These are phyloP conservation scores for Cadophora sp. DNA, from an alignment of 2,329 filamentous ascomycete genomes.

Conservation along the genomic window DNA sequence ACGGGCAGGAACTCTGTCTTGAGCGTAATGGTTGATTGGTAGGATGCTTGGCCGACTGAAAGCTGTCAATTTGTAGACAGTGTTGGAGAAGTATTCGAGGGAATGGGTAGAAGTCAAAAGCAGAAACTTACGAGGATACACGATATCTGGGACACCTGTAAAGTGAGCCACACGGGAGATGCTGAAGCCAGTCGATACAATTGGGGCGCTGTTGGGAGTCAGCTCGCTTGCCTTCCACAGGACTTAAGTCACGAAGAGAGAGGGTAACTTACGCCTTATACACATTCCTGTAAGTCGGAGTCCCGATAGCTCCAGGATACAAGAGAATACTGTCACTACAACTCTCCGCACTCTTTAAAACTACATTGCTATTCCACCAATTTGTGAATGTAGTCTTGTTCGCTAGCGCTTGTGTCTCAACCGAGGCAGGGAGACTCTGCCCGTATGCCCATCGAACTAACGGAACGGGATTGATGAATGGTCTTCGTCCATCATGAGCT, in stretches of 20 bases:
- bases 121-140: conserved; percentile 48
- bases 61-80: conserved; percentile 6
- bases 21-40: conserved; percentile 54
- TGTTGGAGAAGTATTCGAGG: background rate
- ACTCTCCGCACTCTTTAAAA: conserved; percentile 49
- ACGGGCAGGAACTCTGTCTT: conserved; percentile 62
- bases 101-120: no score
- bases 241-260: background rate
- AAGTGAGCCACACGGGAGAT: conserved; percentile 53
- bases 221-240: background rate
- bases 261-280: conserved; percentile 44
- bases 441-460: conserved; percentile 56
- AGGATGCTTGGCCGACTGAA: conserved; percentile 46
- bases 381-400: conserved; percentile 57
- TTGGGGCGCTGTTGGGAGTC: conserved; percentile 45
- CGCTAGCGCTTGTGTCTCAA: conserved; percentile 51
- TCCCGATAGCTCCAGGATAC: conserved; percentile 53
- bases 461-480: conserved; percentile 58
- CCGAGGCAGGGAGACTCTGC: conserved; percentile 47
- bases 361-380: conserved; percentile 55
- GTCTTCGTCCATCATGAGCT: conserved; percentile 51
- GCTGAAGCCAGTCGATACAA: conserved; percentile 55
- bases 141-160: conserved; percentile 55
- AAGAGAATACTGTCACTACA: conserved; percentile 59
- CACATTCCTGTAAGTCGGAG: conserved; percentile 52